These are phyloP conservation scores for Theileria parva DNA, from an alignment of 169 alveolate genomes.

Conservation along the genomic window DNA sequence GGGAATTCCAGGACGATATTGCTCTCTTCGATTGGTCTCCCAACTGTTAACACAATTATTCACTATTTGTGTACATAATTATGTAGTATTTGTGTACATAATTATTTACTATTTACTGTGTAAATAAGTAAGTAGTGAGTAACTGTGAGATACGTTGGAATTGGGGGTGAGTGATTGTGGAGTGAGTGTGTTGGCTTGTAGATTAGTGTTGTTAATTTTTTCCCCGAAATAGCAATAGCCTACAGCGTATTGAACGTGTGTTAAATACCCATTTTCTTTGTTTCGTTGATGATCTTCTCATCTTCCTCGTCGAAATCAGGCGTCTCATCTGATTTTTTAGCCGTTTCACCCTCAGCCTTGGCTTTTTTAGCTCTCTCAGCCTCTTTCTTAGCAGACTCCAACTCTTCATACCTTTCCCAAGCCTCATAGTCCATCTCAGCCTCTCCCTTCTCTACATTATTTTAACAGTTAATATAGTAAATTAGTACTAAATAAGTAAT, in stretches of 20 bases:
- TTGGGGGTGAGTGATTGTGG: neutral
- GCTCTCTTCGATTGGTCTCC: conserved; percentile 30
- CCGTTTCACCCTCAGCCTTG: conserved; percentile 53
- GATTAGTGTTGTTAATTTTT: conserved; percentile 43
- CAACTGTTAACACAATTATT: conserved; percentile 2
- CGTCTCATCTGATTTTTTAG: conserved; percentile 50
- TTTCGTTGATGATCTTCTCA: conserved; percentile 78
- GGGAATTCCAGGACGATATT: conserved; percentile 83
- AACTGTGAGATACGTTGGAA: neutral
- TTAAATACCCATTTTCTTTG: conserved; percentile 83
- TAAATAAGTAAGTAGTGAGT: too few relatives aligned
- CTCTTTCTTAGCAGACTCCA: conserved; percentile 49
- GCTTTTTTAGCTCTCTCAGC: conserved; percentile 58
- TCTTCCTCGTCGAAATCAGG: conserved; percentile 84
- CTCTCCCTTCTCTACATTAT: conserved; percentile 76
- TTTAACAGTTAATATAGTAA: too few relatives aligned
- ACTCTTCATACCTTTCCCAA: conserved; percentile 68
- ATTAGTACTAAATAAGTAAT: conserved; percentile 23
- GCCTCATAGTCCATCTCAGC: conserved; percentile 66
- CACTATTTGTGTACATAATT: too few relatives aligned
- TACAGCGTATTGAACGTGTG: neutral
- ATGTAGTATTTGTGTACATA: too few relatives aligned
- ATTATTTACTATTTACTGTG: too few relatives aligned
- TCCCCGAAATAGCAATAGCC: conserved; percentile 82
- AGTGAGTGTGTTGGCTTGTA: neutral